A percentile compares a stretch with the other conserved stretches of the same genome.
Conservation (phyloP, 2,329 filamentous ascomycete genomes). For the Fonsecaea monophora region DNA sequence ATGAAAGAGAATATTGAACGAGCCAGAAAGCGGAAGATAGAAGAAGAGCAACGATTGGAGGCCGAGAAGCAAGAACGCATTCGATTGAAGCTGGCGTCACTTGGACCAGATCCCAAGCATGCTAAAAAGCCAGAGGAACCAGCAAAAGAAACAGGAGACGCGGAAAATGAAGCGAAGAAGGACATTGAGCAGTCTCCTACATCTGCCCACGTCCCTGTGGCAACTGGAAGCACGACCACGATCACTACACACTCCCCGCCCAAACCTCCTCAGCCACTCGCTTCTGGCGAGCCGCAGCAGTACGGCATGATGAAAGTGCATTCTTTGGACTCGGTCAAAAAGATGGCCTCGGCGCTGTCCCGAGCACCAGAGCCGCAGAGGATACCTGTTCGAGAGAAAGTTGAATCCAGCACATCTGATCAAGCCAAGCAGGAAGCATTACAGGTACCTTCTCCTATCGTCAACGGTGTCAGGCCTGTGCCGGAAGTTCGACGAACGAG, state of each 20-base stretch:
- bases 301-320: conserved; percentile 70
- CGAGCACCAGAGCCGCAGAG: conserved; percentile 47
- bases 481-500: conserved; percentile 28
- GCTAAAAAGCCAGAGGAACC: conserved; percentile 24
- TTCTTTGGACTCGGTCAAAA: conserved; percentile 61
- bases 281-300: conserved; percentile 64
- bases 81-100: conserved; percentile 61
- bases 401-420: conserved; percentile 22
- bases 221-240: conserved; percentile 45
- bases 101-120: conserved; percentile 43
- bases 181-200: conserved; percentile 34
- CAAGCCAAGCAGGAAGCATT: conserved; percentile 24
- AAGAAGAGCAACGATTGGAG: conserved; percentile 63
- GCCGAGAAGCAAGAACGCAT: conserved; percentile 65
- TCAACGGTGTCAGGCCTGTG: conserved; percentile 43
- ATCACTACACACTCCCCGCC: conserved; percentile 55
- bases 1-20: conserved; percentile 66
- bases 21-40: conserved; percentile 60
- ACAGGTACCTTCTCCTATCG: conserved; percentile 37
- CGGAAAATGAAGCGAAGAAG: conserved; percentile 34
- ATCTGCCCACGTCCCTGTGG: conserved; percentile 12
- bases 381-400: conserved; percentile 30
- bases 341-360: conserved; percentile 44
- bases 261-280: conserved; percentile 64
- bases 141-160: conserved; percentile 7